phyloP scores from a whole-genome alignment of 164 flowering plant species.

The Aristolochia fimbriata region DNA sequence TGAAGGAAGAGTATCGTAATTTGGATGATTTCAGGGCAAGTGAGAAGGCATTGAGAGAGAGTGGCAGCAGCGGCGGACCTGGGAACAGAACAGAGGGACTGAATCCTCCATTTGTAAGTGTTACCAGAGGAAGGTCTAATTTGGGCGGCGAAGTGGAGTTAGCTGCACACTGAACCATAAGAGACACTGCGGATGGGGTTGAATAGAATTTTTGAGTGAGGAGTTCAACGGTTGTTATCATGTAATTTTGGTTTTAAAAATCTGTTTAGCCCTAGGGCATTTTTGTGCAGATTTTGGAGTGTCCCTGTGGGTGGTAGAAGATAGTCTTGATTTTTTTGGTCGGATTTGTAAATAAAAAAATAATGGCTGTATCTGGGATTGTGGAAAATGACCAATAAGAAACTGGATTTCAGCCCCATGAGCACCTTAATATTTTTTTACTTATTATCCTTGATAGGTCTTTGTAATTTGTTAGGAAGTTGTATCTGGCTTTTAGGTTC shows the following conservation, averaged over 20 bases:
- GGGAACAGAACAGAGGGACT: constrained; percentile 7
- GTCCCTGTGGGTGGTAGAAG: constrained; percentile 6
- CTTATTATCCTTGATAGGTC: too few relatives aligned
- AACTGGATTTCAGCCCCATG: constrained; percentile 6
- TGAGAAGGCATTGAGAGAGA: constrained; percentile 24
- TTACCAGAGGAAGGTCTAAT: constrained; percentile 14
- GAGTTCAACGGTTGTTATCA: background rate
- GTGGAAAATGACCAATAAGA: constrained; percentile 21
- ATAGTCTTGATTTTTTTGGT: constrained; percentile 9
- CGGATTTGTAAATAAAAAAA: constrained; percentile 16
- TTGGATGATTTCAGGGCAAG: constrained; percentile 73
- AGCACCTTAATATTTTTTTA: too few relatives aligned
- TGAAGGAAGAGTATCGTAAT: constrained; percentile 62
- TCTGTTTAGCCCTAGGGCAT: constrained; percentile 10
- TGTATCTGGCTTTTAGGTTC: too few relatives aligned
- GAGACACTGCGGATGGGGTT: background rate
- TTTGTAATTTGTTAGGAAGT: too few relatives aligned
- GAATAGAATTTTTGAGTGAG: background rate
- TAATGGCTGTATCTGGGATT: constrained; percentile 12
- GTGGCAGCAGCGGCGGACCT: constrained; percentile 11
- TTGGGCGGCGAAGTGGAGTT: constrained; percentile 13
- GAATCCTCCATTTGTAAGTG: constrained; percentile 6
- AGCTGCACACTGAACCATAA: constrained; percentile 7
- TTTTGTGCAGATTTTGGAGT: constrained; percentile 25
- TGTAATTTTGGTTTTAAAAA: constrained; percentile 4